These are phyloP conservation scores for Saccharum hybrid DNA, from an alignment of 202 grass and related monocot genomes.

Conservation along the genomic window DNA sequence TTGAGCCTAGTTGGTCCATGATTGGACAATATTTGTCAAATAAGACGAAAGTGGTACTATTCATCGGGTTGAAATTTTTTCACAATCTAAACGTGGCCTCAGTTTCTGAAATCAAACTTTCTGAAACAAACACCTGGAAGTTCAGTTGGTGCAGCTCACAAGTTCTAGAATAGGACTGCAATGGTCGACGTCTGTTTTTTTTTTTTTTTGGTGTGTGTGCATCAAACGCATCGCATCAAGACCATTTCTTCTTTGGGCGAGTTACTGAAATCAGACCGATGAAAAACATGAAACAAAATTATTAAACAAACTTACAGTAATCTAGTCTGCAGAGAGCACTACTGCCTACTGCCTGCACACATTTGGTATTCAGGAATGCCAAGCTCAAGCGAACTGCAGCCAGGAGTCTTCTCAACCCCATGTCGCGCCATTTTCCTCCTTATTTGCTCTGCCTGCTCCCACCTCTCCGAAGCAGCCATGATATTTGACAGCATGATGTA, in stretches of 20 bases:
- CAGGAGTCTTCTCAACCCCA: conserved; percentile 62
- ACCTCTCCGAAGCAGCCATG: conserved; percentile 61
- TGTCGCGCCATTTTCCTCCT: conserved; percentile 59
- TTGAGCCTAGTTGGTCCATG: too few relatives aligned
- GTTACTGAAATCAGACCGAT: neutral
- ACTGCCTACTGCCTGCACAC: conserved; percentile 21
- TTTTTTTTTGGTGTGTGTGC: too few relatives aligned
- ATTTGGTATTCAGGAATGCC: conserved; percentile 36
- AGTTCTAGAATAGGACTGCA: neutral
- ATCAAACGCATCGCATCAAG: neutral
- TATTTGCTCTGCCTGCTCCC: conserved; percentile 61
- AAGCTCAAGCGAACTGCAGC: conserved; percentile 65
- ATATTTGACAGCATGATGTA: conserved; percentile 65
- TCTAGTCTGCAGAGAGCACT: conserved; percentile 5
- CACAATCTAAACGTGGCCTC: too few relatives aligned
- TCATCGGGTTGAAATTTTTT: too few relatives aligned
- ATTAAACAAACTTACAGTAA: conserved; percentile 2
- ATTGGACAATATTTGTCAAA: too few relatives aligned
- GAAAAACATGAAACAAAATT: neutral
- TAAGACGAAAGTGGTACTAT: too few relatives aligned
- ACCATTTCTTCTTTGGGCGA: neutral
- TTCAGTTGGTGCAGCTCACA: neutral
- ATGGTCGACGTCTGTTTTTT: neutral
- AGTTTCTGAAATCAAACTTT: neutral
- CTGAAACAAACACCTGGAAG: neutral